These are phyloP conservation scores for Penstemon barbatus DNA, from an alignment of 257 asterid species.

Conservation along the genomic window DNA sequence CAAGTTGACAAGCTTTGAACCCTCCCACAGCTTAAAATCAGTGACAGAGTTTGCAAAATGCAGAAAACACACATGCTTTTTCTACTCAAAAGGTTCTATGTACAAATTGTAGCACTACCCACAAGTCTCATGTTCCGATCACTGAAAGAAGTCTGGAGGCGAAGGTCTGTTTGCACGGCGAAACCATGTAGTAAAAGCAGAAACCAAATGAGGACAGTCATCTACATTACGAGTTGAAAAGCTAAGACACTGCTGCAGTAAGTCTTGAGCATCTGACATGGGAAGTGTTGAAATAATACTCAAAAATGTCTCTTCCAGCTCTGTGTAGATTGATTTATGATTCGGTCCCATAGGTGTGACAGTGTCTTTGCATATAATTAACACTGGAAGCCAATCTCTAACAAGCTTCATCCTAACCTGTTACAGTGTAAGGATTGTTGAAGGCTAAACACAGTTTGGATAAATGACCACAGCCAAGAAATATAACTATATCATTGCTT, in stretches of 20 bases:
- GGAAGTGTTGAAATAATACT: conserved; percentile 90
- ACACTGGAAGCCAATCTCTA: conserved; percentile 88
- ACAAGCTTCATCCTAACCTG: conserved; percentile 90
- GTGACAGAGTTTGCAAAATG: conserved; percentile 7
- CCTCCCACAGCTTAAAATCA: conserved; percentile 1
- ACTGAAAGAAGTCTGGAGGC: conserved; percentile 25
- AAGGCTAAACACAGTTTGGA: conserved; percentile 13
- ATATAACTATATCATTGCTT: not conserved
- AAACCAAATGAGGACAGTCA: conserved; percentile 83
- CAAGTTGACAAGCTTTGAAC: not conserved
- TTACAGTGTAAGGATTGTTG: conserved; percentile 1
- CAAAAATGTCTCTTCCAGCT: conserved; percentile 80
- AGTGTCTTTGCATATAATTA: conserved; percentile 71
- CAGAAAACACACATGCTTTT: conserved; percentile 13
- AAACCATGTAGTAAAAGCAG: conserved; percentile 93
- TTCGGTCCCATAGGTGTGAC: conserved; percentile 51
- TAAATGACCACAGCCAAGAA: not conserved
- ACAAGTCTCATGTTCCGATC: not conserved
- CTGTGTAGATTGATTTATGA: conserved; percentile 55
- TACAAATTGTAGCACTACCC: conserved; percentile 8
- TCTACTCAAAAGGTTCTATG: conserved; percentile 6
- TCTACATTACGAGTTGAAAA: conserved; percentile 84
- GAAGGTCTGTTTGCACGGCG: conserved; percentile 72
- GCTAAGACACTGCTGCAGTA: conserved; percentile 87
- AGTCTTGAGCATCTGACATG: conserved; percentile 61